Evolutionary conservation across 2,329 filamentous ascomycete genomes (phyloP).

Genomic region (Sordariomycetes sp.): DNA sequence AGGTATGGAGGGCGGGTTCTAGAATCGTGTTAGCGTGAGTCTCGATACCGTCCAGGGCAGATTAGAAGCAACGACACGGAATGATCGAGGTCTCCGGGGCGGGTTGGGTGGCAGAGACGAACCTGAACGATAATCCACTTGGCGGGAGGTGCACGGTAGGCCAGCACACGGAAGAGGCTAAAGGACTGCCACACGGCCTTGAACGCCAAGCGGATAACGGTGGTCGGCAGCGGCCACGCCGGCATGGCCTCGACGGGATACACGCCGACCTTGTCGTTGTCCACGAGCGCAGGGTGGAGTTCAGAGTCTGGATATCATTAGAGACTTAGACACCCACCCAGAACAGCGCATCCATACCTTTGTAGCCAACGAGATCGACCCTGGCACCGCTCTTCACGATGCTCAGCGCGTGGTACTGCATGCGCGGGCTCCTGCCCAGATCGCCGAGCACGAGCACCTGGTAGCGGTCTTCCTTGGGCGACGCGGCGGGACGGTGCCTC

Average conservation of each 20-base stretch:
- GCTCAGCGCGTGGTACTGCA: slow-evolving; percentile 97
- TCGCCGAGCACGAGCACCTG: slow-evolving; percentile 91
- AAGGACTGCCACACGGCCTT: slow-evolving; percentile 27
- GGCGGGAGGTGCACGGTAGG: slow-evolving; percentile 62
- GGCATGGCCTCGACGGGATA: slow-evolving; percentile 62
- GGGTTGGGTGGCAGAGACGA: slow-evolving; percentile 8
- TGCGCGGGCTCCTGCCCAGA: slow-evolving; percentile 88
- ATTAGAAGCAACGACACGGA: no score
- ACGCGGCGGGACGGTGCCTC: slow-evolving; percentile 21
- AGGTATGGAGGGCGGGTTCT: slow-evolving; percentile 93
- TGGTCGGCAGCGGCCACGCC: slow-evolving; percentile 44
- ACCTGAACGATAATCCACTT: slow-evolving; percentile 81
- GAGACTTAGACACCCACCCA: neutral
- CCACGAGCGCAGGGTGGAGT: slow-evolving; percentile 65
- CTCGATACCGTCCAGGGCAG: no score
- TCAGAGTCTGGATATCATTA: slow-evolving; percentile 53
- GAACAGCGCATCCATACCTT: slow-evolving; percentile 41
- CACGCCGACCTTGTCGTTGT: slow-evolving; percentile 59
- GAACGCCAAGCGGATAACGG: slow-evolving; percentile 6
- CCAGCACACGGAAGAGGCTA: slow-evolving; percentile 59
- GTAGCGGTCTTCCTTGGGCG: slow-evolving; percentile 33
- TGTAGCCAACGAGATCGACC: slow-evolving; percentile 82
- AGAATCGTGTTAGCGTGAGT: slow-evolving; percentile 6
- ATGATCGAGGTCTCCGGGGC: neutral
- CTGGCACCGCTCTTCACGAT: slow-evolving; percentile 70